These are phyloP conservation scores for Russula vinacea DNA, from an alignment of 768 basidiomycete species.

Conservation along the genomic window DNA sequence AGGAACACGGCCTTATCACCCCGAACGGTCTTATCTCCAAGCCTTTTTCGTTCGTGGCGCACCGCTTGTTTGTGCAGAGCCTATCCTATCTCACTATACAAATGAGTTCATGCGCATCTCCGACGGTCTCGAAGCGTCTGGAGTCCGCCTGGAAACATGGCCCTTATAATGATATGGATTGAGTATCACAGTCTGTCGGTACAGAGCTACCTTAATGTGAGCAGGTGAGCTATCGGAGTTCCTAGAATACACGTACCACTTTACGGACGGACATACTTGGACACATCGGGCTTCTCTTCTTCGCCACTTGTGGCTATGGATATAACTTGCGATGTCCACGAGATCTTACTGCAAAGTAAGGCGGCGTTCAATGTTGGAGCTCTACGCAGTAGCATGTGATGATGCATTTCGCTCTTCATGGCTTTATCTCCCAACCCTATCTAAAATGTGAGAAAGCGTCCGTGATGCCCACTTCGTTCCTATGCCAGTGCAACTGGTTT, in stretches of 20 bases:
- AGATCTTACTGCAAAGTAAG: background rate
- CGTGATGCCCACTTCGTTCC: background rate
- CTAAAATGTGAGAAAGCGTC: background rate
- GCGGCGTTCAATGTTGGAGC: slow-evolving; percentile 3
- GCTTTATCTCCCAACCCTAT: slow-evolving; percentile 5
- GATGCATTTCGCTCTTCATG: background rate
- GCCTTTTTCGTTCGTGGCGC: background rate
- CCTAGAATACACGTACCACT: background rate
- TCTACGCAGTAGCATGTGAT: slow-evolving; percentile 9
- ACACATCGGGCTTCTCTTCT: background rate
- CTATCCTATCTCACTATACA: slow-evolving; percentile 6
- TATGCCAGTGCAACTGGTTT: background rate
- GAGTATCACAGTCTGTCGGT: background rate
- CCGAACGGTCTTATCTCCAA: background rate
- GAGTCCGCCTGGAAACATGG: background rate
- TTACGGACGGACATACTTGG: background rate
- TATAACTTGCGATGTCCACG: background rate
- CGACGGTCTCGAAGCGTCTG: slow-evolving; percentile 10
- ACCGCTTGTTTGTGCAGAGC: background rate
- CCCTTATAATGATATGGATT: background rate
- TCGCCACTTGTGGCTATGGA: background rate
- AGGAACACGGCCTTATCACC: background rate
- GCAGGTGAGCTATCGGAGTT: background rate
- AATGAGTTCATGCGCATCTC: background rate
- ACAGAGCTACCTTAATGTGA: background rate